phyloP scores from a whole-genome alignment of 306 rosid species.

The Quercus glauca region DNA sequence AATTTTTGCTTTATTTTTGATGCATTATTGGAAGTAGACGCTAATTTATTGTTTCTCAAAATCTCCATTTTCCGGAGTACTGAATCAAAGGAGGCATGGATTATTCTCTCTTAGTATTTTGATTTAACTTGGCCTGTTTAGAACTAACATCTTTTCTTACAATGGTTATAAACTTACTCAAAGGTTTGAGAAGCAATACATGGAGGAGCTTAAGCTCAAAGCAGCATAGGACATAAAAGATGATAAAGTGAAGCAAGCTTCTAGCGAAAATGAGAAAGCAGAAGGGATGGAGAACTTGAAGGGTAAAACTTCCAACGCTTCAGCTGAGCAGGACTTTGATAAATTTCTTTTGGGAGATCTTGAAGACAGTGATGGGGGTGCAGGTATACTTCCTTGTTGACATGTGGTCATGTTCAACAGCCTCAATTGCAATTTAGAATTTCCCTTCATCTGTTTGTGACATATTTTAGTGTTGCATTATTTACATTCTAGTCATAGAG shows the following conservation, averaged over 20 bases:
- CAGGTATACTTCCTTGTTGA: conserved; percentile 51
- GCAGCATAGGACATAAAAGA: conserved; percentile 55
- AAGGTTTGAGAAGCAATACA: conserved; percentile 81
- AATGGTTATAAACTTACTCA: conserved; percentile 21
- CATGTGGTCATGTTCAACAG: not conserved
- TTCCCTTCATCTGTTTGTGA: not conserved
- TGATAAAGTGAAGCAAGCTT: conserved; percentile 41
- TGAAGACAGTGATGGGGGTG: conserved; percentile 87
- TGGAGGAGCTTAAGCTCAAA: conserved; percentile 76
- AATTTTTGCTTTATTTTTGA: not conserved
- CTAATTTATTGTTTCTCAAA: not conserved
- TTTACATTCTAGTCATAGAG: not conserved
- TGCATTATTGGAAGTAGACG: not conserved
- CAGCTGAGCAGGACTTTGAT: conserved; percentile 82
- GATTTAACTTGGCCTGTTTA: conserved; percentile 4
- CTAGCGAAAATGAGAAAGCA: conserved; percentile 50
- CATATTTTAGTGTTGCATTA: not conserved
- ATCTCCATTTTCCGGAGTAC: not conserved
- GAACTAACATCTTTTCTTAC: not conserved
- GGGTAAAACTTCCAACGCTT: conserved; percentile 55
- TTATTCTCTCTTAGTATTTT: not conserved
- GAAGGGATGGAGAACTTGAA: conserved; percentile 49
- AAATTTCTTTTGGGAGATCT: conserved; percentile 93
- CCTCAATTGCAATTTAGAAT: not conserved
- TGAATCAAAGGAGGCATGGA: not conserved